These are phyloP conservation scores for Trichophyton mentagrophytes DNA, from an alignment of 2,329 filamentous ascomycete genomes.

Conservation along the genomic window DNA sequence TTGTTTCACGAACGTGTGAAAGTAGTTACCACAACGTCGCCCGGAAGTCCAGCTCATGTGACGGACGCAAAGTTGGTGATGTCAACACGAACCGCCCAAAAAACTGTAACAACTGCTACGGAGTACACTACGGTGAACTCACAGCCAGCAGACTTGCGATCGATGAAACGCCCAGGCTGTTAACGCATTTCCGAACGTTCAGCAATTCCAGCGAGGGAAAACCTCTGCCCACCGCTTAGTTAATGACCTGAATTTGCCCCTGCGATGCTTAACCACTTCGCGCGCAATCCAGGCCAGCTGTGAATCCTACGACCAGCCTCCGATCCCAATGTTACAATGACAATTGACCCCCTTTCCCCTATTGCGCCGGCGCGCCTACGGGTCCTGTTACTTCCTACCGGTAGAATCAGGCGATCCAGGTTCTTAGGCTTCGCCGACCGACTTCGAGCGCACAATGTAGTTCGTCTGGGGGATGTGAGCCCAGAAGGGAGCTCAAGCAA, in stretches of 20 bases:
- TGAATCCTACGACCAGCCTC: not conserved
- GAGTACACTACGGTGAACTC: not conserved
- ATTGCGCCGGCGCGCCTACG: conserved; percentile 83
- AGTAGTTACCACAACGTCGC: not conserved
- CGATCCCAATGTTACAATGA: conserved; percentile 53
- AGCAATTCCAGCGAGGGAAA: not conserved
- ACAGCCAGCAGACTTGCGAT: not conserved
- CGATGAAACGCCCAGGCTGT: not conserved
- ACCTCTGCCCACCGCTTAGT: too few species aligned
- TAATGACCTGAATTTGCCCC: not conserved
- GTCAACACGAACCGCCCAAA: not conserved
- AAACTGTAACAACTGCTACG: not conserved
- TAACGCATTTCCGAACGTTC: not conserved
- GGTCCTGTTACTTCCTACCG: conserved; percentile 74
- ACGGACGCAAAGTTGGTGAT: not conserved
- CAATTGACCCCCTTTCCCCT: conserved; percentile 76
- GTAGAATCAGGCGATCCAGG: conserved; percentile 67
- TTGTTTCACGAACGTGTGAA: not conserved
- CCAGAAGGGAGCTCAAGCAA: conserved; percentile 72
- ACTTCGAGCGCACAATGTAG: conserved; percentile 64
- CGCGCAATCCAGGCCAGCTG: not conserved
- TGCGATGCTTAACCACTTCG: not conserved
- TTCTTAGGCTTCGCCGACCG: conserved; percentile 69
- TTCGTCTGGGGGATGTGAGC: conserved; percentile 74
- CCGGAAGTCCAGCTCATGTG: not conserved